Conservation (phyloP, 306 rosid genomes). For the Oxytropis ochrocephala region DNA sequence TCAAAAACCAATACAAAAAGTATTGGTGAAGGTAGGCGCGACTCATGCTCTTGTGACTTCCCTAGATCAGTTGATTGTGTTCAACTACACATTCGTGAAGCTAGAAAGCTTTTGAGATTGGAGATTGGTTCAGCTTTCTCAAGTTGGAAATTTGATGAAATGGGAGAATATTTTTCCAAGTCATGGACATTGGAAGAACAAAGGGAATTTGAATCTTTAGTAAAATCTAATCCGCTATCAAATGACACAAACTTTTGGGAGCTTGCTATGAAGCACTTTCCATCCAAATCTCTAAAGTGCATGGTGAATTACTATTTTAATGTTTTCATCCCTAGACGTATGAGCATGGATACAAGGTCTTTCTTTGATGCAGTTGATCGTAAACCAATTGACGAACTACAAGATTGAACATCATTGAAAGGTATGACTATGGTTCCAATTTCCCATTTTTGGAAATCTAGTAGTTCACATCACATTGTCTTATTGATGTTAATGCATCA, state of each 20-base stretch:
- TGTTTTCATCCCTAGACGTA: constrained; percentile 22
- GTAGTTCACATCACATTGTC: background rate
- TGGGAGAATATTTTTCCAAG: constrained; percentile 30
- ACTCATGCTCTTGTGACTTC: constrained; percentile 21
- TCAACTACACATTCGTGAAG: constrained; percentile 17
- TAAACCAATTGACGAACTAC: constrained; percentile 11
- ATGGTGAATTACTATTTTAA: constrained; percentile 32
- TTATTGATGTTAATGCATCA: background rate
- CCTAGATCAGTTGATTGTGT: constrained; percentile 29
- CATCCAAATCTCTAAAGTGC: constrained; percentile 24
- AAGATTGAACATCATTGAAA: background rate
- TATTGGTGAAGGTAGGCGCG: constrained; percentile 22
- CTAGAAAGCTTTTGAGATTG: constrained; percentile 4
- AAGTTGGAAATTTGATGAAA: constrained; percentile 39
- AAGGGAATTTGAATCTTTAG: constrained; percentile 14
- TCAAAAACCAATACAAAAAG: background rate
- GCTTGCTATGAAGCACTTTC: constrained; percentile 20
- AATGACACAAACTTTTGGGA: constrained; percentile 25
- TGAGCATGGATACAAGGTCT: constrained; percentile 23
- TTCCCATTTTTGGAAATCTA: background rate
- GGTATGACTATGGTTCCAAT: background rate
- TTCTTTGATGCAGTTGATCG: constrained; percentile 3
- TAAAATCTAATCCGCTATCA: background rate
- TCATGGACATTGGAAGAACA: constrained; percentile 29
- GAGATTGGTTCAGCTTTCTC: constrained; percentile 26